Base-by-base conservation (phyloP, 1,284 basidiomycete genomes). In the Paramarasmius palmivorus region DNA sequence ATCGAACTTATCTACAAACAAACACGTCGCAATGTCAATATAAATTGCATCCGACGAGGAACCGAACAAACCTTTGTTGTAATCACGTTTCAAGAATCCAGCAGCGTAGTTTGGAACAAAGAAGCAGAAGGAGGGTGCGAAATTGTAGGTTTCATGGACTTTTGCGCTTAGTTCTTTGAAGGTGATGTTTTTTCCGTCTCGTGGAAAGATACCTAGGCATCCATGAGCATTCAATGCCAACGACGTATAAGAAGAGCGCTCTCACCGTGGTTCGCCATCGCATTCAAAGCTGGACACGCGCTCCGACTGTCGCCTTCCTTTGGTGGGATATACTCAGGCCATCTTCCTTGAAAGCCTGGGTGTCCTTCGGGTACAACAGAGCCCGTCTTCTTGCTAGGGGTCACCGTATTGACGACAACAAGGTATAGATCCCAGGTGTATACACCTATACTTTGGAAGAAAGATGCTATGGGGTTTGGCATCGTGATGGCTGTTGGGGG, bases 181-280 rank as follows among this genome's bases (percentile, higher is more conserved):
- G 15, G 75, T 72, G 65, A 92, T 86, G 55, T 82, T 81, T 40
- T 78, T 76, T 8, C 88, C 89, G 57, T 81, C 79, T 49, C 72
- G 85, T 1, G 88, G 77, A 8, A 91, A 64, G 52, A 91, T 83
- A 17, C 89, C 89, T 90, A 54, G 10, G 12, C 22, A 44, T 51
- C 12, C 15, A 14, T 38, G 32, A 50, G 14, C 29, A 25, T 20
- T 46, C 32, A 35, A 34, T 35, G 32, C 22, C 3, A 39, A 15
- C n/a, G 48, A 9, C 22, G 36, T 29, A 42, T 17, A 20, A 23
- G 19, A 36, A 45, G 34, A 20, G 36, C 7, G 17, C 2, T 68
- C 78, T 41, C 56, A 87, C 86, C 88, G 55, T 88, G 87, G 65
- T 89, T 88, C 5, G 87, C 85, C 78, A 91, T 73, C 0, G 86